Conservation (phyloP, 805 yeast species). For the Phaffomyces thermotolerans region DNA sequence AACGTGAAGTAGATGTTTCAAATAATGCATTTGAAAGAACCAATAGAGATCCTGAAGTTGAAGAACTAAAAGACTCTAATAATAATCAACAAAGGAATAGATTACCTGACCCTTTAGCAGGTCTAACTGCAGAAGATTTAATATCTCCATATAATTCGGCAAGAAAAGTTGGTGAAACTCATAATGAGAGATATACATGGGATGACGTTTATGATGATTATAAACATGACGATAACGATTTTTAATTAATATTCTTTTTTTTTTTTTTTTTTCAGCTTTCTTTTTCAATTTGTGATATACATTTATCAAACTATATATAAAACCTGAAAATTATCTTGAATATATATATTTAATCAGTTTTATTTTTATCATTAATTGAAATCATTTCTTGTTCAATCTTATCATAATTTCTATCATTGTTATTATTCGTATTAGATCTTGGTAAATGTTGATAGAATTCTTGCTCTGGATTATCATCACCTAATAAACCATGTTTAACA, state of each 20-base stretch:
- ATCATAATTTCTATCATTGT: neutral
- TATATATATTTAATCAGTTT: neutral
- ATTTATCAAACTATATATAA: too few relatives aligned
- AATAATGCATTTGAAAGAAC: slow-evolving; percentile 5
- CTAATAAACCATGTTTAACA: slow-evolving; percentile 35
- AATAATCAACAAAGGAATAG: neutral
- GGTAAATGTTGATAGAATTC: neutral
- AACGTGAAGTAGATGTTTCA: neutral
- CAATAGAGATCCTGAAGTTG: slow-evolving; percentile 6
- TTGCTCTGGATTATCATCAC: slow-evolving; percentile 21
- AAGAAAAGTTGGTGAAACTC: slow-evolving; percentile 11
- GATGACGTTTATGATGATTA: slow-evolving; percentile 25
- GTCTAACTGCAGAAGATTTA: slow-evolving; percentile 17
- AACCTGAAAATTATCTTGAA: neutral
- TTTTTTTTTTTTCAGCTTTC: too few relatives aligned
- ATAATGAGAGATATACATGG: slow-evolving; percentile 20
- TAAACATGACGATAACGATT: slow-evolving; percentile 22
- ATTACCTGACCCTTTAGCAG: slow-evolving; percentile 23
- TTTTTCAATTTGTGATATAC: neutral
- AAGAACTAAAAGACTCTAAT: slow-evolving; percentile 4
- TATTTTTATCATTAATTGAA: slow-evolving; percentile 8
- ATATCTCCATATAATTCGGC: slow-evolving; percentile 21
- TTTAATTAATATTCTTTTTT: slow-evolving; percentile 3
- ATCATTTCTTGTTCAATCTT: slow-evolving; percentile 19
- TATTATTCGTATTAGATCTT: neutral